phyloP scores from a whole-genome alignment of 2,329 filamentous ascomycete genomes.

The Pyrenophora graminea region DNA sequence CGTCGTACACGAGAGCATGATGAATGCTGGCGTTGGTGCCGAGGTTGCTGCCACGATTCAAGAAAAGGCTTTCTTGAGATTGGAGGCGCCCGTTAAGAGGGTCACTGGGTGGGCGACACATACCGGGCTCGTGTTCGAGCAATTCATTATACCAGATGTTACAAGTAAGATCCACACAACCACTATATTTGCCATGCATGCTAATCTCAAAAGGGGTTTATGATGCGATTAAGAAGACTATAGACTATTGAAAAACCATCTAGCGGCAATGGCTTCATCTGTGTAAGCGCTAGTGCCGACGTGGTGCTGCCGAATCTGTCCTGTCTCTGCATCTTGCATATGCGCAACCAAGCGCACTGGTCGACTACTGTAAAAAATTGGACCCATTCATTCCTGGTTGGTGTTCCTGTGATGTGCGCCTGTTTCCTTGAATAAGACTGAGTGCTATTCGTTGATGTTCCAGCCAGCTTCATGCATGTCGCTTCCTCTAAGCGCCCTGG shows the following conservation, averaged over 20 bases:
- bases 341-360: background rate
- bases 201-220: slow-evolving; percentile 47
- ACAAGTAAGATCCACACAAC: slow-evolving; percentile 68
- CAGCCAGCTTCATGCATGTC: background rate
- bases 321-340: background rate
- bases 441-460: background rate
- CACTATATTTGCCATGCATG: slow-evolving; percentile 13
- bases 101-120: slow-evolving; percentile 92
- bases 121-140: slow-evolving; percentile 76
- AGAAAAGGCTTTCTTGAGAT: slow-evolving; percentile 78
- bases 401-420: background rate
- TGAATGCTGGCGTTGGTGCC: slow-evolving; percentile 85
- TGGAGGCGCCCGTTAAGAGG: slow-evolving; percentile 83
- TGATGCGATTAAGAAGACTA: slow-evolving; percentile 53
- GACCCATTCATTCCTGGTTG: background rate
- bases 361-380: background rate
- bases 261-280: background rate
- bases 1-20: slow-evolving; percentile 90
- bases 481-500: background rate
- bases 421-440: background rate
- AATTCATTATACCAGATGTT: slow-evolving; percentile 76
- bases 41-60: slow-evolving; percentile 89
- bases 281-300: background rate
- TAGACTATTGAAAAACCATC: slow-evolving; percentile 48
- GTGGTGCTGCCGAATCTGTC: background rate